Percentiles rank a stretch among this genome's conserved stretches.
Evolutionary conservation across 192 early-diverging fungal species (phyloP).

Genomic region (Nowakowskiella sp.): DNA sequence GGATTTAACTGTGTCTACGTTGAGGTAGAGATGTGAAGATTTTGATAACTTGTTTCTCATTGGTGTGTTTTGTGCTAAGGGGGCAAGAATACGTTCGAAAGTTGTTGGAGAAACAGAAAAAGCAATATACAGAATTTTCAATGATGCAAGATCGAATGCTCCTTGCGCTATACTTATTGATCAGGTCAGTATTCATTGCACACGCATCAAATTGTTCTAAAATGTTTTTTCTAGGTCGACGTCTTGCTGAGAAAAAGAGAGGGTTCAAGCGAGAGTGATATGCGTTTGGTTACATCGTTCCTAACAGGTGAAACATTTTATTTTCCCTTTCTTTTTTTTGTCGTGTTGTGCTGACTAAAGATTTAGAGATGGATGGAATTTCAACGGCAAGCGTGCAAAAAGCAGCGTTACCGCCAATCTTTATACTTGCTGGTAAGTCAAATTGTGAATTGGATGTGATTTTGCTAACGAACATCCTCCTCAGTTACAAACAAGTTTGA

Average conservation of each 20-base stretch:
- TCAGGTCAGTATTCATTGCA: conserved; percentile 44
- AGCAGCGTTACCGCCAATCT: conserved; percentile 23
- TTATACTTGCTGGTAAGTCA: conserved; percentile 30
- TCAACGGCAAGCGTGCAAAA: conserved; percentile 15
- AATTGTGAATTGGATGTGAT: not conserved
- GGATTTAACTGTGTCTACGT: conserved; percentile 80
- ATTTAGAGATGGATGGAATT: conserved; percentile 70
- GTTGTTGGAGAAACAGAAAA: conserved; percentile 91
- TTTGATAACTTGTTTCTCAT: not conserved
- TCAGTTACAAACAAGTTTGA: conserved; percentile 69
- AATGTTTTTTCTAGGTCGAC: not conserved
- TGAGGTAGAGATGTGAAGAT: conserved; percentile 41
- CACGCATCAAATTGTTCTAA: not conserved
- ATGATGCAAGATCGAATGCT: conserved; percentile 67
- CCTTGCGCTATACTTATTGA: conserved; percentile 92
- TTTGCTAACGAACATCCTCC: not conserved
- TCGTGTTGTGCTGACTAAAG: not conserved
- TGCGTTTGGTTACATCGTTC: conserved; percentile 82
- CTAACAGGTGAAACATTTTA: conserved; percentile 53
- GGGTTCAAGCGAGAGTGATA: conserved; percentile 65
- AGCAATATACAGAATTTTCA: conserved; percentile 75
- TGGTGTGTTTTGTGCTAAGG: conserved; percentile 20
- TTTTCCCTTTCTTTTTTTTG: conserved; percentile 3
- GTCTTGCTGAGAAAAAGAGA: conserved; percentile 21
- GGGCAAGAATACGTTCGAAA: conserved; percentile 80